Percentiles rank a stretch among this genome's conserved stretches.
These are phyloP conservation scores for Trametopsis cervina DNA, from an alignment of 768 basidiomycete species.

Conservation along the genomic window DNA sequence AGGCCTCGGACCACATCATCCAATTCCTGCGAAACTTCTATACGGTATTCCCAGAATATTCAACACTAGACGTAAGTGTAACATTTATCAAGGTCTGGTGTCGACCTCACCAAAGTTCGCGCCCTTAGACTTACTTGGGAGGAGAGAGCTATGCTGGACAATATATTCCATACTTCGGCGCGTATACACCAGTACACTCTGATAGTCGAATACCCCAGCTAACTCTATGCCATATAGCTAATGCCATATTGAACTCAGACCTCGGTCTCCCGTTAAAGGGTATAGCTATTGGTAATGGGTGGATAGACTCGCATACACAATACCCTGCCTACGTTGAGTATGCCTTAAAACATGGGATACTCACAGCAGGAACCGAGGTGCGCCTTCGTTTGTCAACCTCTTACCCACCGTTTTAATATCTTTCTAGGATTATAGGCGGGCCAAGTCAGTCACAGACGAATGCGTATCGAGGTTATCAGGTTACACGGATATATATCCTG, in stretches of 20 bases:
- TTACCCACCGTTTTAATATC: background rate
- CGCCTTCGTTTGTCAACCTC: constrained; percentile 11
- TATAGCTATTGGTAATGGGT: constrained; percentile 92
- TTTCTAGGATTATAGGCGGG: constrained; percentile 51
- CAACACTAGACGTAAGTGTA: constrained; percentile 64
- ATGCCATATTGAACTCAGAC: constrained; percentile 61
- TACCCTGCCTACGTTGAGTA: constrained; percentile 90
- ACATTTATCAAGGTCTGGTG: background rate
- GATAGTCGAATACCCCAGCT: background rate
- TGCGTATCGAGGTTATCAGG: constrained; percentile 43
- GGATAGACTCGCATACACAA: constrained; percentile 88
- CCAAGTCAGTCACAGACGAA: constrained; percentile 47
- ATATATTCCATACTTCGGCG: constrained; percentile 94
- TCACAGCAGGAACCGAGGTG: constrained; percentile 69
- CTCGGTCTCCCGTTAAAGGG: constrained; percentile 65
- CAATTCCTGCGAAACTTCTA: constrained; percentile 88
- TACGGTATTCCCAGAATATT: constrained; percentile 83
- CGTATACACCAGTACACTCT: constrained; percentile 12
- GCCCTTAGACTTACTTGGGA: constrained; percentile 78
- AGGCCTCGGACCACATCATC: constrained; percentile 76
- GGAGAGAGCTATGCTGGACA: constrained; percentile 98
- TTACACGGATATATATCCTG: constrained; percentile 41
- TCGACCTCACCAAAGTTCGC: constrained; percentile 1
- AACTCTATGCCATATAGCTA: constrained; percentile 39
- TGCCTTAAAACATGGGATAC: constrained; percentile 67